Base-by-base conservation (phyloP, 2,329 filamentous ascomycete species). In the Coccinonectria pachysandricola region DNA sequence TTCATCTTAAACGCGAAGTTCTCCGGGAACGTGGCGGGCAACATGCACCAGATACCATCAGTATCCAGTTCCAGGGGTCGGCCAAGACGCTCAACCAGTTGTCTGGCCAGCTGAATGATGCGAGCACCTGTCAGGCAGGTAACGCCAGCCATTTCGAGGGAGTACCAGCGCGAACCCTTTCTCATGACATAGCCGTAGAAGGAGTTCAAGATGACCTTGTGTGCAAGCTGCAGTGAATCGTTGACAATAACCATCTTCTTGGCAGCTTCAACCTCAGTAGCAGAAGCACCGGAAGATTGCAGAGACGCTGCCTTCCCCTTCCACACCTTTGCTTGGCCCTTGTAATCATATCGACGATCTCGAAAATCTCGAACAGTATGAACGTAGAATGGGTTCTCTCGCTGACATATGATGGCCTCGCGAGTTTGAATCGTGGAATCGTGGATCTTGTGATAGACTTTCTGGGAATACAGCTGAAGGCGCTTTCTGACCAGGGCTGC, bases 151-250 rank as follows among this genome's bases (percentile, higher is more conserved):
- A 98, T 98, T 53, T 98, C 91, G 71, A 98, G 79, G 11, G 91
- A 98, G 52, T 98, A 98, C 91, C 91, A 98, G 29, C 91, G 76
- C 19, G 91, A 98, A 17, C 91, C 91, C 53, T 98, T 98, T 61
- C 91, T 72, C 91, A 98, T 98, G 53, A 96, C 91, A 51, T 98
- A 98, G 37, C 91, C 91, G 44, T 98, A 98, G 63, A 98, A 98
- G 30, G 86, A 94, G 63, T 98, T 98, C 29, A 98, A 56, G 67
- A 98, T 98, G 60, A 98, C 91, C 54, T 98, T 98, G 64, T 98
- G 91, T 0, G 91, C 91, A 45, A 98, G 65, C 54, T 98, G 92
- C 31, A 98, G 65, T 1, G 91, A 98, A 52, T 98, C 91, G 52
- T 84, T 98, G 4, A 98, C 60, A 24, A 96, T 69, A 30, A 95